These are phyloP conservation scores for Curvularia sp. DNA, from an alignment of 2,329 filamentous ascomycete genomes.

Conservation along the genomic window DNA sequence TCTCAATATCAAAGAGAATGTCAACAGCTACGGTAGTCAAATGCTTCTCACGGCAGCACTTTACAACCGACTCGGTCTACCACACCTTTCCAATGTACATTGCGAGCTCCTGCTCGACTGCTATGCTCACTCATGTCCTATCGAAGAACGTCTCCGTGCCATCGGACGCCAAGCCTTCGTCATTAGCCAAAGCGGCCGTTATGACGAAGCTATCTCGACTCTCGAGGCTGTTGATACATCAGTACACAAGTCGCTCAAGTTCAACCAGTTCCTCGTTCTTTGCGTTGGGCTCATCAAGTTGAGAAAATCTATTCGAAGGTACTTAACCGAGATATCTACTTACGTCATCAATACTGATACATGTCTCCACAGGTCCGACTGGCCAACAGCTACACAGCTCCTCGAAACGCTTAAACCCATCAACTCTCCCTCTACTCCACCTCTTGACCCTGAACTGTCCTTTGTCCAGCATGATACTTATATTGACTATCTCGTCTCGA, in stretches of 20 bases:
- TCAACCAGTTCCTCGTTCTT: slow-evolving; percentile 75
- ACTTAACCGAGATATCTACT: slow-evolving; percentile 6
- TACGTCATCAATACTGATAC: slow-evolving; percentile 21
- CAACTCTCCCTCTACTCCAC: slow-evolving; percentile 48
- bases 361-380: slow-evolving; percentile 55
- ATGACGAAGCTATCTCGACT: slow-evolving; percentile 69
- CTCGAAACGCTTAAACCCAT: slow-evolving; percentile 64
- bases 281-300: slow-evolving; percentile 72
- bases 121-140: slow-evolving; percentile 67
- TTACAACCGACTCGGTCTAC: slow-evolving; percentile 75
- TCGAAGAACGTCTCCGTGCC: slow-evolving; percentile 81
- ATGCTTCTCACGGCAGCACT: slow-evolving; percentile 75
- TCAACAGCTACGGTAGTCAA: slow-evolving; percentile 77
- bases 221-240: slow-evolving; percentile 68
- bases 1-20: slow-evolving; percentile 77
- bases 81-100: slow-evolving; percentile 64
- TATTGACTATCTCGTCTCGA: slow-evolving; percentile 65
- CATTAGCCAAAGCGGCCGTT: slow-evolving; percentile 71
- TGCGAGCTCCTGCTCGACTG: slow-evolving; percentile 80
- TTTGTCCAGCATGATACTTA: slow-evolving; percentile 66
- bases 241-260: slow-evolving; percentile 74
- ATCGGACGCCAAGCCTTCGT: slow-evolving; percentile 74
- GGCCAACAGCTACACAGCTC: slow-evolving; percentile 63
- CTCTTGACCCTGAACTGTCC: slow-evolving; percentile 64
- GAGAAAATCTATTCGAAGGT: slow-evolving; percentile 66